Base-by-base conservation (phyloP, 108 stramenopile species). In the Phaeodactylum tricornutum region DNA sequence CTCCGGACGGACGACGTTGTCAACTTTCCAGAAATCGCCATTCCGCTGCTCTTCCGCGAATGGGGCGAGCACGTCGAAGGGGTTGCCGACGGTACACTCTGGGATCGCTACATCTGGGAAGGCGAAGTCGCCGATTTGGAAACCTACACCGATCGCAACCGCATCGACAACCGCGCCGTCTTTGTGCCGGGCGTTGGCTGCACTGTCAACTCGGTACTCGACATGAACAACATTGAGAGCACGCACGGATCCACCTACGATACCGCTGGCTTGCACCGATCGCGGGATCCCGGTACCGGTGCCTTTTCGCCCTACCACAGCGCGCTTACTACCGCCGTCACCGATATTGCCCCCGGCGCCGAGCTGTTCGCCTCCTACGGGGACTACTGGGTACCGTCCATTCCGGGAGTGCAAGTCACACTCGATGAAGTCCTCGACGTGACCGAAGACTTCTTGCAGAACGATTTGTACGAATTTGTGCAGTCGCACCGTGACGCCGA, bases 301-400 rank as follows among this genome's bases (percentile, higher is more conserved):
- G 79, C 81, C 0, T 79, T 81, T 40, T 64, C 75, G 12, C 69
- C 66, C 7, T 81, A 81, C 51, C 66, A 83, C 55, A 33, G 41
- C 22, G 39, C 74, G 0, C 23, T 31, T 8, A 67, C 85, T 14
- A 56, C 23, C 21, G 47, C 74, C 7, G 20, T 47, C 1, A 21
- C 22, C 1, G 36, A 45, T 14, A 53, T 82, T 17, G 41, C 38
- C 12, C 62, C 76, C 12, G 86, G 86, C 11, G 42, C 51, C 8
- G 86, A 87, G 58, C 66, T 87, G 14, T 72, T 76, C 50, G 81
- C 79, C 11, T 55, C 53, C 40, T 87, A 87, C 51, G 86, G 86
- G 9, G 45, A 56, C 1, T 22, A 59, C 20, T 87, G 75, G 75
- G 75, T 85, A 53, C 75, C 69, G 2, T 32, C 29, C 24, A 67